Percentiles rank a stretch among this genome's conserved stretches.
Evolutionary conservation across 1,284 basidiomycete species (phyloP).

Genomic region (Trichosporon inkin): DNA sequence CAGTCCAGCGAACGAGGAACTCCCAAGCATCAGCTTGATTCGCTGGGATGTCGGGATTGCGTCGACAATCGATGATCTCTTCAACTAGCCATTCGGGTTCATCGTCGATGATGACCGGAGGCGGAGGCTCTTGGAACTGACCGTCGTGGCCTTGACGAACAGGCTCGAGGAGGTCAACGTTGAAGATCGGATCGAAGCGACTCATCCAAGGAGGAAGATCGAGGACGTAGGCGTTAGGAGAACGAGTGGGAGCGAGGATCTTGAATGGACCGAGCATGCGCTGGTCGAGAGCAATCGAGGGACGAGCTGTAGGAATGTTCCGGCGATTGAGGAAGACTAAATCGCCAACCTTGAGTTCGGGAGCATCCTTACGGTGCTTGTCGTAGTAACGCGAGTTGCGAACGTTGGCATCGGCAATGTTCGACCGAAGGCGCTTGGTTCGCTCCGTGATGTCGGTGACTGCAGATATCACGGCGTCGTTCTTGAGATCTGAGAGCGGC

Average conservation of each 20-base stretch:
- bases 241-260: not conserved
- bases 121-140: not conserved
- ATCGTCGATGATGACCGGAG: not conserved
- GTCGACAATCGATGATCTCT: not conserved
- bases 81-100: not conserved
- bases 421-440: not conserved
- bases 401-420: not conserved
- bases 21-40: not conserved
- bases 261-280: not conserved
- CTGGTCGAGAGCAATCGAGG: not conserved
- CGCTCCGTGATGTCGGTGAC: not conserved
- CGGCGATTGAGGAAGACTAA: not conserved
- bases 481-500: not conserved
- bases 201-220: not conserved
- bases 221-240: not conserved
- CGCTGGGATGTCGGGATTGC: not conserved
- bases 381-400: not conserved
- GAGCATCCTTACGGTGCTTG: not conserved
- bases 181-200: not conserved
- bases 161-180: not conserved
- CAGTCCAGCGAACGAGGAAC: not conserved
- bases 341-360: not conserved
- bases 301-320: not conserved
- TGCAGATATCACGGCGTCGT: not conserved
- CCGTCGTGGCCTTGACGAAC: not conserved